These are phyloP conservation scores for Saccharomyces hybrid DNA, from an alignment of 1,139 yeast genomes.

Conservation along the genomic window DNA sequence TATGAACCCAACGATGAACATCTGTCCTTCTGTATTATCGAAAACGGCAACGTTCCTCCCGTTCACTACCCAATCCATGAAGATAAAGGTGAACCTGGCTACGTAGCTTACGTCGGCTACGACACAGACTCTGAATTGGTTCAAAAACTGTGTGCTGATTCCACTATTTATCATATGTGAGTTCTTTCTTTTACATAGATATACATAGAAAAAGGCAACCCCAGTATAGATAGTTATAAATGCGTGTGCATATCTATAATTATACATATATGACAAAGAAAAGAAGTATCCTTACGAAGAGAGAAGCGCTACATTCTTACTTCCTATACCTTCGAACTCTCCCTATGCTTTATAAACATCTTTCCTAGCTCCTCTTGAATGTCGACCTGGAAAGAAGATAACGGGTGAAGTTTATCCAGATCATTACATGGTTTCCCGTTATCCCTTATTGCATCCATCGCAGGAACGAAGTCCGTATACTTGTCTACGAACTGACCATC, in stretches of 20 bases:
- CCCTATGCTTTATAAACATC: background rate
- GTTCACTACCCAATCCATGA: conserved; percentile 30
- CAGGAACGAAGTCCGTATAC: background rate
- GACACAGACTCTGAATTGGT: conserved; percentile 24
- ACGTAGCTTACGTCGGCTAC: conserved; percentile 34
- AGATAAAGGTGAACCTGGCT: conserved; percentile 32
- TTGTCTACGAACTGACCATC: background rate
- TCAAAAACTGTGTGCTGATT: conserved; percentile 24
- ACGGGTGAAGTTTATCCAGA: background rate
- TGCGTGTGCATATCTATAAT: background rate
- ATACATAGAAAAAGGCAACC: background rate
- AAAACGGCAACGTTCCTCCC: conserved; percentile 21
- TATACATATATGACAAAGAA: background rate
- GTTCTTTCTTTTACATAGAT: conserved; percentile 3
- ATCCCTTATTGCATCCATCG: background rate
- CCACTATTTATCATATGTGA: conserved; percentile 27
- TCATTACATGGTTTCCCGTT: background rate
- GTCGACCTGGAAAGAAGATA: background rate
- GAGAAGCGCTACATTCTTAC: background rate
- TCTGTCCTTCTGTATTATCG: conserved; percentile 32
- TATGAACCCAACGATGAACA: conserved; percentile 34
- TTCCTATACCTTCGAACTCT: background rate
- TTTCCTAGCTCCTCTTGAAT: background rate
- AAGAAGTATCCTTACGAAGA: background rate
- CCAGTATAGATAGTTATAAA: background rate